phyloP scores from a whole-genome alignment of 2,329 filamentous ascomycete species.

The Penicillium thymicola region DNA sequence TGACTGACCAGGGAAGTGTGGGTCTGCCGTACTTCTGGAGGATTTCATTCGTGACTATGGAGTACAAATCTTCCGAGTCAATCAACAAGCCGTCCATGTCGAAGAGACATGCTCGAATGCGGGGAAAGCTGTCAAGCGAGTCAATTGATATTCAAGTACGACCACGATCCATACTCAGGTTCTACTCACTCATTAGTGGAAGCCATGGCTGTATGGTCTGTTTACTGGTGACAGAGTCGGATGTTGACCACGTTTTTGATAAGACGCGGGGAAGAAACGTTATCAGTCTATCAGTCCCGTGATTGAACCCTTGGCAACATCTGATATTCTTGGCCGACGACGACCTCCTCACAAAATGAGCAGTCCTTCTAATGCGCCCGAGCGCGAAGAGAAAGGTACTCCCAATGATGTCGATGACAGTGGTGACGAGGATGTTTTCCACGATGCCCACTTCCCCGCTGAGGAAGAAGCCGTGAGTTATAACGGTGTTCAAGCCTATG shows the following conservation, averaged over 20 bases:
- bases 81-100: conserved; percentile 98
- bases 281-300: conserved; percentile 25
- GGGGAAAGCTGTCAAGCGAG: conserved; percentile 59
- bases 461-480: conserved; percentile 47
- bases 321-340: background rate
- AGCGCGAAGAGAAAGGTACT: conserved; percentile 5
- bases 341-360: conserved; percentile 23
- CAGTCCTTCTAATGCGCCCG: conserved; percentile 1
- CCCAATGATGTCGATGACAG: conserved; percentile 27
- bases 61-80: conserved; percentile 89
- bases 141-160: conserved; percentile 1
- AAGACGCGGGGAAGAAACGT: conserved; percentile 14
- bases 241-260: conserved; percentile 10
- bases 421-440: conserved; percentile 41
- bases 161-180: background rate
- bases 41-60: conserved; percentile 74
- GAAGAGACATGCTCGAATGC: conserved; percentile 87
- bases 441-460: conserved; percentile 45
- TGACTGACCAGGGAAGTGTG: conserved; percentile 84
- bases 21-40: conserved; percentile 72
- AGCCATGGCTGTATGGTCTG: conserved; percentile 10
- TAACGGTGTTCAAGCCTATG: background rate
- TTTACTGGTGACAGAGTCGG: background rate
- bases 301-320: conserved; percentile 14
- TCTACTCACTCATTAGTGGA: conserved; percentile 1